Conservation (phyloP, 2,329 filamentous ascomycete genomes). For the Ascosphaera acerosa region DNA sequence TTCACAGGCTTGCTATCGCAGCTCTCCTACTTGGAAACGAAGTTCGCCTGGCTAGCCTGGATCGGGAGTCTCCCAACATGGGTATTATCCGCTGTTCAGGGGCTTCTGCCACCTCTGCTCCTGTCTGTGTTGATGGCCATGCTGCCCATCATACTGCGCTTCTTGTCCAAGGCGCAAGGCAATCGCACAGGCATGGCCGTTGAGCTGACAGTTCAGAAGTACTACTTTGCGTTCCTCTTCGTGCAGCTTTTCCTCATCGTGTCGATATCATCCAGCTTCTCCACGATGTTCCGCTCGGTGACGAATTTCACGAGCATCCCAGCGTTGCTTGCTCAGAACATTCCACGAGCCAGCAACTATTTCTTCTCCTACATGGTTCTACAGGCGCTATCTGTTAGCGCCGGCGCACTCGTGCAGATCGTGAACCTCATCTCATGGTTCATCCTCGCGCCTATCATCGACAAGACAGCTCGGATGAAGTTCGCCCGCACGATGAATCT, state of each 20-base stretch:
- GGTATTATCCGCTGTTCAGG: constrained; percentile 46
- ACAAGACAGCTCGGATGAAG: constrained; percentile 60
- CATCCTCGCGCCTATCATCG: constrained; percentile 51
- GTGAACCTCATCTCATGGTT: constrained; percentile 61
- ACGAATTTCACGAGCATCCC: constrained; percentile 45
- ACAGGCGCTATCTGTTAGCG: constrained; percentile 74
- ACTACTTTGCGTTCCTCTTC: constrained; percentile 86
- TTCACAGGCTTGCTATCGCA: constrained; percentile 68
- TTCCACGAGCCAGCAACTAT: constrained; percentile 78
- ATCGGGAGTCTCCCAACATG: constrained; percentile 34
- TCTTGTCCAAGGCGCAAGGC: constrained; percentile 49
- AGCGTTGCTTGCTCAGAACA: constrained; percentile 43
- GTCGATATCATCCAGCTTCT: constrained; percentile 54
- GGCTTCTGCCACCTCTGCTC: constrained; percentile 59
- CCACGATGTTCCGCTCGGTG: constrained; percentile 37
- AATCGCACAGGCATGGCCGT: constrained; percentile 58
- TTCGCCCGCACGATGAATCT: constrained; percentile 64
- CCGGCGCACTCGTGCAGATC: constrained; percentile 66
- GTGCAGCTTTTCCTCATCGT: constrained; percentile 88
- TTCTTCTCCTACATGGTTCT: constrained; percentile 98
- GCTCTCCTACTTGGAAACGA: constrained; percentile 39
- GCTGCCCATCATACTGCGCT: constrained; percentile 51
- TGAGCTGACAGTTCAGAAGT: constrained; percentile 65
- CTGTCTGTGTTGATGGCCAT: constrained; percentile 56
- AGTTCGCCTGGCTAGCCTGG: constrained; percentile 44